Evolutionary conservation across 1,139 yeast species (phyloP).

Genomic region (Lipomyces yarrowii): DNA sequence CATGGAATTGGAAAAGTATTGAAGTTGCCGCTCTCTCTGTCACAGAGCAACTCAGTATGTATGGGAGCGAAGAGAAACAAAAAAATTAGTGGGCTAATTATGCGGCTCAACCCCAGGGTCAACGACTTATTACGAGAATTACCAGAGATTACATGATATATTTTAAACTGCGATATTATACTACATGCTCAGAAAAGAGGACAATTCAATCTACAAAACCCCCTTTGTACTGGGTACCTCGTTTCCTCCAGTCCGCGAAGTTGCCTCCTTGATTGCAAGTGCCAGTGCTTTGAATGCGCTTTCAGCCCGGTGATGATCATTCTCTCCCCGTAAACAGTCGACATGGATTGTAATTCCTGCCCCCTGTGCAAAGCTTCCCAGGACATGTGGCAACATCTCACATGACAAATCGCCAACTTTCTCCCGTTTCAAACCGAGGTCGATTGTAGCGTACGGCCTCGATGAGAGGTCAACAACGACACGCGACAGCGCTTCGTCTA

Average conservation of each 20-base stretch:
- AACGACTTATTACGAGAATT: too few relatives aligned
- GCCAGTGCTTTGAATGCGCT: constrained; percentile 96
- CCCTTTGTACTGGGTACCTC: constrained; percentile 98
- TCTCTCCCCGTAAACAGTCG: constrained; percentile 88
- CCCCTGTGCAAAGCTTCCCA: constrained; percentile 90
- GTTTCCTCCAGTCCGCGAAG: constrained; percentile 70
- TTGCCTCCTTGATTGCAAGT: constrained; percentile 85
- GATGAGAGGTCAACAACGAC: constrained; percentile 94
- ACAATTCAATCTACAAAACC: constrained; percentile 51
- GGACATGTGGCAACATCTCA: constrained; percentile 96
- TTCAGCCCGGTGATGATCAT: constrained; percentile 96
- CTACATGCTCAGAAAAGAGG: background rate
- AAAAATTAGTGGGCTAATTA: background rate
- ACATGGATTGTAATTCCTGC: constrained; percentile 92
- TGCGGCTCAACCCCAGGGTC: background rate
- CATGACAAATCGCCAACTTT: constrained; percentile 88
- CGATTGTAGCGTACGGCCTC: constrained; percentile 88
- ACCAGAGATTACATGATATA: too few relatives aligned
- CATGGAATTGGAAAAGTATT: background rate
- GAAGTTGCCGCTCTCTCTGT: too few relatives aligned
- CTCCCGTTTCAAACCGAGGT: constrained; percentile 86
- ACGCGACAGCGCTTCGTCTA: constrained; percentile 83
- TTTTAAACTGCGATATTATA: background rate
- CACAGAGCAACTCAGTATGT: background rate
- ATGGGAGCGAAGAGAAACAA: background rate